A percentile compares a stretch with the other conserved stretches of the same genome.
Conservation (phyloP, 768 basidiomycete genomes). For the Tulasnella sp. region DNA sequence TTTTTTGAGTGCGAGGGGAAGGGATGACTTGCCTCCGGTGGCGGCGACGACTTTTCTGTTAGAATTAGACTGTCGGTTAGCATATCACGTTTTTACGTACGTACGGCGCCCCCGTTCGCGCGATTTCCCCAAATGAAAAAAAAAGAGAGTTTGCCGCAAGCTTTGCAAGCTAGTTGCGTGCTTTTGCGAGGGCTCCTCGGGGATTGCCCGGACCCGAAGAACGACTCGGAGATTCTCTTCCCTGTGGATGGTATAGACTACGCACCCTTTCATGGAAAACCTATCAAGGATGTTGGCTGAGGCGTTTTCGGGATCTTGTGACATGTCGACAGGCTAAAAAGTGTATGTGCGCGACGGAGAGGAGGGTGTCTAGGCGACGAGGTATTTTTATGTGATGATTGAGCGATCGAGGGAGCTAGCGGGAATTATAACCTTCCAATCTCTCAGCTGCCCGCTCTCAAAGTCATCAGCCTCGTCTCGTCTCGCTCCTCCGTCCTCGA, state of each 20-base stretch:
- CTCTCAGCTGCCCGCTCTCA: neutral
- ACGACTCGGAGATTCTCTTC: too few relatives aligned
- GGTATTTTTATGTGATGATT: neutral
- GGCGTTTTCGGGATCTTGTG: neutral
- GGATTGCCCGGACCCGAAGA: too few relatives aligned
- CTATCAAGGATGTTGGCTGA: neutral
- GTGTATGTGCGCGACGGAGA: neutral
- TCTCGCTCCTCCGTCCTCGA: neutral
- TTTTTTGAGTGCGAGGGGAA: neutral
- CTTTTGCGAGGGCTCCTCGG: too few relatives aligned
- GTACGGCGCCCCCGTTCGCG: too few relatives aligned
- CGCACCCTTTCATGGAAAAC: neutral
- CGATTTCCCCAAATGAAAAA: too few relatives aligned
- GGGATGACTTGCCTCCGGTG: slow-evolving; percentile 20
- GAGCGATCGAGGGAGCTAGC: neutral
- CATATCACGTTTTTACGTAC: too few relatives aligned
- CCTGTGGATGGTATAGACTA: neutral
- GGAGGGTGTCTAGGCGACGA: neutral
- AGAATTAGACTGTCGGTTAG: neutral
- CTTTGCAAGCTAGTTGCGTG: too few relatives aligned
- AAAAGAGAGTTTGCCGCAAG: too few relatives aligned
- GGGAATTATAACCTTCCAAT: neutral
- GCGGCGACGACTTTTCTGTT: slow-evolving; percentile 18
- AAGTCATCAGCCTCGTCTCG: neutral
- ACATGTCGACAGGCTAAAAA: neutral